phyloP scores from a whole-genome alignment of 768 basidiomycete genomes.

The Leccinum longicurvipes region DNA sequence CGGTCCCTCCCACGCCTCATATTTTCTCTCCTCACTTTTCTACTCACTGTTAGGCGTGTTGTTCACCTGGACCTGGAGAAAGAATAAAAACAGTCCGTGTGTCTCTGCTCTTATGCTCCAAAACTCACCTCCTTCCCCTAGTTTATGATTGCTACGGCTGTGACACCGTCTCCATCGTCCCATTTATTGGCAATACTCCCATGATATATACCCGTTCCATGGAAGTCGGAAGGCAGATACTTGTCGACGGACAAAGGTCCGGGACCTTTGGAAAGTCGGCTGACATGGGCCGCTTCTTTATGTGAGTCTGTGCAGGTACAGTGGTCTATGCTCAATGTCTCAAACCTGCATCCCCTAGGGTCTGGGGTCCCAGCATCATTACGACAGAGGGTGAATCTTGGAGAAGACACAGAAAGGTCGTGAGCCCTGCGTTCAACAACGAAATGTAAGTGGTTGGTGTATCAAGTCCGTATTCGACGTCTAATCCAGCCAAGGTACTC shows the following conservation, averaged over 20 bases:
- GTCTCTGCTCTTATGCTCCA: neutral
- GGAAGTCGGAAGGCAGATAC: conserved; percentile 20
- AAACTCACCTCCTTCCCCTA: conserved; percentile 1
- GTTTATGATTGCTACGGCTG: conserved; percentile 18
- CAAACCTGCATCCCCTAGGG: conserved; percentile 5
- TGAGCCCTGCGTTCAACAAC: conserved; percentile 22
- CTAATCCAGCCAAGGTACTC: conserved; percentile 13
- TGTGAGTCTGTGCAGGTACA: conserved; percentile 16
- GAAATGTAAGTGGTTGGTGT: conserved; percentile 17
- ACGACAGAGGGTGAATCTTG: conserved; percentile 12
- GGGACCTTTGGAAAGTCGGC: conserved; percentile 20
- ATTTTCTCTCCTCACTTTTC: neutral
- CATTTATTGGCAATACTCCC: conserved; percentile 18
- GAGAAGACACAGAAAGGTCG: conserved; percentile 21
- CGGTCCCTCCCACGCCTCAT: neutral
- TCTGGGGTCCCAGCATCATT: conserved; percentile 20
- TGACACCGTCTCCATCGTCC: conserved; percentile 22
- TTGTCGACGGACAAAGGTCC: conserved; percentile 15
- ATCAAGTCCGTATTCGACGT: neutral
- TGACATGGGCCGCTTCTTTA: conserved; percentile 6
- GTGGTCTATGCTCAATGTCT: neutral
- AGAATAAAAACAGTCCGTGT: conserved; percentile 13
- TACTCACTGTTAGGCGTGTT: conserved; percentile 3
- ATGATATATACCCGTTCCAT: conserved; percentile 22
- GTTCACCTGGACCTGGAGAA: conserved; percentile 26